A percentile compares a stretch with the other conserved stretches of the same genome.
Conservation (phyloP, 441 rosid species). For the Syzygium malaccense region DNA sequence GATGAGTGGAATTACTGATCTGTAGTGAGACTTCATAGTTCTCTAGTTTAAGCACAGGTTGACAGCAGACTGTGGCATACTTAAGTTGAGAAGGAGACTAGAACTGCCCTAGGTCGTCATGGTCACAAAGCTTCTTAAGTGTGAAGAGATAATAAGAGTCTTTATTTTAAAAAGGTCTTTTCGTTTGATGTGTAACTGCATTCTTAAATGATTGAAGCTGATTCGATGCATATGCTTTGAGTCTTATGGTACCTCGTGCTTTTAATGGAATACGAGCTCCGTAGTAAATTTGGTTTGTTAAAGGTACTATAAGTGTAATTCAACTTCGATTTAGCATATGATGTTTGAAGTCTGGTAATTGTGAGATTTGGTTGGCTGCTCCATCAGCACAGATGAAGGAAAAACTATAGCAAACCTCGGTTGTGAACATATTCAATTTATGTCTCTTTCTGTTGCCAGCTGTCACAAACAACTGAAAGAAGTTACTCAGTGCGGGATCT, state of each 20-base stretch:
- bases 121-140: neutral
- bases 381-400: neutral
- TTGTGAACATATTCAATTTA: conserved; percentile 15
- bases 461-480: conserved; percentile 40
- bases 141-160: neutral
- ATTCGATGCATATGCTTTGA: neutral
- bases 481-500: conserved; percentile 31
- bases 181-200: neutral
- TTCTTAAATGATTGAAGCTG: neutral
- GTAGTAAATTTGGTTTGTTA: neutral
- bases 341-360: neutral
- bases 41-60: neutral
- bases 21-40: neutral
- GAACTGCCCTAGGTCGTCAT: neutral
- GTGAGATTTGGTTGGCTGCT: neutral
- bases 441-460: conserved; percentile 39
- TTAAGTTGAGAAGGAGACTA: neutral
- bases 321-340: neutral
- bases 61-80: neutral
- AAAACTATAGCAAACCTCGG: neutral
- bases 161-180: neutral
- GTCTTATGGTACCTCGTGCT: neutral
- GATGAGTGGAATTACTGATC: neutral
- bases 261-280: neutral
- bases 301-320: neutral